phyloP scores from a whole-genome alignment of 163 green algal genomes.

The Chlorella variabilis region DNA sequence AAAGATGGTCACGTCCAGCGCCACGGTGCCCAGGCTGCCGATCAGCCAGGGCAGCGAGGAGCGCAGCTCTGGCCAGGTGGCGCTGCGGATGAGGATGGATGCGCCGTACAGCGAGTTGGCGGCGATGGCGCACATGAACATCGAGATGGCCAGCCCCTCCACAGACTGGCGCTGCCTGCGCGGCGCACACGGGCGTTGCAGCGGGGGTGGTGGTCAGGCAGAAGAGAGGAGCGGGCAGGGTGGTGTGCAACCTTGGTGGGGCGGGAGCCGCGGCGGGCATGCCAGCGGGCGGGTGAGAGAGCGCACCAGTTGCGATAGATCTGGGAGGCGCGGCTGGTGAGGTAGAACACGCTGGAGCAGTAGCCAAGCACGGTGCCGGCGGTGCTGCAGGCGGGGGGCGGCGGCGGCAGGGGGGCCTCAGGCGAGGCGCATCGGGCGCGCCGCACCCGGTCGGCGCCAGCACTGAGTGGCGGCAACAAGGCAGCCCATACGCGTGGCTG shows the following conservation, averaged over 20 bases:
- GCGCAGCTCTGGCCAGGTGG: constrained; percentile 56
- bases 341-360: constrained; percentile 84
- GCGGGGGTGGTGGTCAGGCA: no score
- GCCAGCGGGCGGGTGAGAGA: no score
- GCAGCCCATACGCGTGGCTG: not conserved
- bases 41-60: constrained; percentile 88
- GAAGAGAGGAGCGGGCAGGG: no score
- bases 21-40: constrained; percentile 87
- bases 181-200: no score
- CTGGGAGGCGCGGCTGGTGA: constrained; percentile 83
- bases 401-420: no score
- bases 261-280: no score
- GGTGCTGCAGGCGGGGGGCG: constrained; percentile 40
- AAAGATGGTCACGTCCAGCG: constrained; percentile 85
- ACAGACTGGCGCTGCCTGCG: constrained; percentile 62
- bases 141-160: constrained; percentile 84
- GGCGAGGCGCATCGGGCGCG: no score
- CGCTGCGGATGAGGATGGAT: constrained; percentile 80
- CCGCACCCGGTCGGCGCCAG: no score
- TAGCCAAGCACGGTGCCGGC: constrained; percentile 75
- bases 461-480: not conserved
- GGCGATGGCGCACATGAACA: constrained; percentile 87
- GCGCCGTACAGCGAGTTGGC: constrained; percentile 88
- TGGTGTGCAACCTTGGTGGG: no score
- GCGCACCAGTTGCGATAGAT: constrained; percentile 89